Conservation (phyloP, 2,329 filamentous ascomycete species). For the Neonectria coccinea region DNA sequence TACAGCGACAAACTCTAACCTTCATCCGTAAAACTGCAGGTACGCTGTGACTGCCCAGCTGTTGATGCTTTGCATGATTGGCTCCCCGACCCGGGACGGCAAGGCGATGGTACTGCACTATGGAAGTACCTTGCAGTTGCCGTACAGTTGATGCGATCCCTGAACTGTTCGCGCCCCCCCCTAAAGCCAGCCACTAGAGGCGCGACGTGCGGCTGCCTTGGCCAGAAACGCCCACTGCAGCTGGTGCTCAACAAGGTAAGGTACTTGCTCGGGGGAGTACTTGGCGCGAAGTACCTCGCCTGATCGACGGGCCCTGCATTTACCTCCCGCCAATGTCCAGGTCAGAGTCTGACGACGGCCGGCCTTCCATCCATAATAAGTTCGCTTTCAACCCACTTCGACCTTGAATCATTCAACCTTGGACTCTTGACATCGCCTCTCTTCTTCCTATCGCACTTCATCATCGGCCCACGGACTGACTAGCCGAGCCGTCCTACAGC, state of each 20-base stretch:
- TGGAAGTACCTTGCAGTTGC: slow-evolving; percentile 35
- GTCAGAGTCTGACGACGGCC: slow-evolving; percentile 37
- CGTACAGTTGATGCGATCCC: slow-evolving; percentile 36
- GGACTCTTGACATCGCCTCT: slow-evolving; percentile 14
- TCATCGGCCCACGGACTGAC: slow-evolving; percentile 28
- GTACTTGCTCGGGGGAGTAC: slow-evolving; percentile 24
- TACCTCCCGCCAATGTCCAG: slow-evolving; percentile 33
- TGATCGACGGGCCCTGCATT: slow-evolving; percentile 44
- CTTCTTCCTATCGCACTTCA: slow-evolving; percentile 21
- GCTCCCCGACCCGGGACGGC: slow-evolving; percentile 9
- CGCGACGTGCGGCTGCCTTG: slow-evolving; percentile 12
- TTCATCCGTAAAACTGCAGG: slow-evolving; percentile 35
- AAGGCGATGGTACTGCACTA: neutral
- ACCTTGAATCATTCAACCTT: slow-evolving; percentile 17
- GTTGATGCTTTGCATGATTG: slow-evolving; percentile 36
- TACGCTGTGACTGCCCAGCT: slow-evolving; percentile 36
- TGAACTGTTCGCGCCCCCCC: slow-evolving; percentile 33
- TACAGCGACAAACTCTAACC: slow-evolving; percentile 7
- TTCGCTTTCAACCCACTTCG: slow-evolving; percentile 22
- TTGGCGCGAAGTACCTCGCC: slow-evolving; percentile 33
- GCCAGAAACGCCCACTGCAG: slow-evolving; percentile 2
- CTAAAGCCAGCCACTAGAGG: slow-evolving; percentile 36
- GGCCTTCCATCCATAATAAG: slow-evolving; percentile 12
- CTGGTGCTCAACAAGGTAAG: slow-evolving; percentile 6
- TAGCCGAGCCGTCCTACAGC: slow-evolving; percentile 29